Conservation (phyloP, 208 protist genomes). For the Crithidia fasciculata region DNA sequence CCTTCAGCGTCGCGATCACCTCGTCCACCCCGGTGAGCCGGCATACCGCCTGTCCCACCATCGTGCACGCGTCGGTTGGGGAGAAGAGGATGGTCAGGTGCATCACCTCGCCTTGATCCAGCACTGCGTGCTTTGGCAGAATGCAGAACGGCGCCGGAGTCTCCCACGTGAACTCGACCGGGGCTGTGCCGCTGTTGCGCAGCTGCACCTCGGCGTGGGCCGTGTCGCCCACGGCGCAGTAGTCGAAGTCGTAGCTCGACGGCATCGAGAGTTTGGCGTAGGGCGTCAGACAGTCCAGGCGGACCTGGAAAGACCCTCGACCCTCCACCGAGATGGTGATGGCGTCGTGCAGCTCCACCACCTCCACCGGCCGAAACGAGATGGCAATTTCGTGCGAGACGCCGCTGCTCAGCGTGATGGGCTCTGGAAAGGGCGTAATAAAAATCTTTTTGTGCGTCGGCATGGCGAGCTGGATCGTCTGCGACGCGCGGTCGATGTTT, state of each 20-base stretch:
- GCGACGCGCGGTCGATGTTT: conserved; percentile 75
- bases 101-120: conserved; percentile 58
- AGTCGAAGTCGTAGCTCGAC: conserved; percentile 87
- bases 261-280: conserved; percentile 61
- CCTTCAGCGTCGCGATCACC: conserved; percentile 52
- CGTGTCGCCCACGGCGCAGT: conserved; percentile 74
- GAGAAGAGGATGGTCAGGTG: conserved; percentile 61
- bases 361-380: conserved; percentile 72
- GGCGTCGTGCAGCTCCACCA: conserved; percentile 76
- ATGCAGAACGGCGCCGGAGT: conserved; percentile 77
- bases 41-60: conserved; percentile 86
- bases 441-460: conserved; percentile 79
- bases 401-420: conserved; percentile 78
- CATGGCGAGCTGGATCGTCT: conserved; percentile 83
- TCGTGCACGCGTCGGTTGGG: conserved; percentile 75
- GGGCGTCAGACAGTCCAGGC: conserved; percentile 83
- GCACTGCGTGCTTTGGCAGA: conserved; percentile 45
- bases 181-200: conserved; percentile 81
- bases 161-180: conserved; percentile 84
- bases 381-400: conserved; percentile 82
- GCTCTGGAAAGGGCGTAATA: conserved; percentile 88
- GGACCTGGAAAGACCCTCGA: conserved; percentile 79
- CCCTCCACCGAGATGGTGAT: conserved; percentile 83
- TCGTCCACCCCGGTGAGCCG: conserved; percentile 56
- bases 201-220: conserved; percentile 62